A percentile compares a stretch with the other conserved stretches of the same genome.
These are phyloP conservation scores for Medicago ruthenica DNA, from an alignment of 306 rosid genomes.

Conservation along the genomic window DNA sequence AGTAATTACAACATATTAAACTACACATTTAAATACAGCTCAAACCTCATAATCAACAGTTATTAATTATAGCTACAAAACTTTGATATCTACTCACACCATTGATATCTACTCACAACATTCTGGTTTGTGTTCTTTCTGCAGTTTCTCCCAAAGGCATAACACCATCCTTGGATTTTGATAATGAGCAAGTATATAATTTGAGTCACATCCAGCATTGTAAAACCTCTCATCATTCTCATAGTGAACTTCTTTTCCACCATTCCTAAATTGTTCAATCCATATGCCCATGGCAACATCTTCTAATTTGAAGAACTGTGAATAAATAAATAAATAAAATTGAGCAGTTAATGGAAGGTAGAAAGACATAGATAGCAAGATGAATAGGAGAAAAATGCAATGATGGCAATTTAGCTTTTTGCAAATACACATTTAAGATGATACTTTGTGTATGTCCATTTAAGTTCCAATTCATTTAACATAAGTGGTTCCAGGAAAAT, in stretches of 20 bases:
- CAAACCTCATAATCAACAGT: slow-evolving; percentile 12
- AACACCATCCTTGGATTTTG: slow-evolving; percentile 81
- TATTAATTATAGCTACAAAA: background rate
- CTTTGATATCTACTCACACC: slow-evolving; percentile 69
- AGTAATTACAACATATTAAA: background rate
- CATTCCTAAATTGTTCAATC: slow-evolving; percentile 73
- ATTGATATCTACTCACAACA: slow-evolving; percentile 77
- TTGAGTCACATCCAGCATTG: slow-evolving; percentile 82
- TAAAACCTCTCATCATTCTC: slow-evolving; percentile 73
- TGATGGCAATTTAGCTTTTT: background rate
- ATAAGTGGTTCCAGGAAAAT: background rate
- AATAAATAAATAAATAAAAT: background rate
- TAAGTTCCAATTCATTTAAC: slow-evolving; percentile 35
- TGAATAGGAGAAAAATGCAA: slow-evolving; percentile 21
- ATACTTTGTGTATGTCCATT: slow-evolving; percentile 3
- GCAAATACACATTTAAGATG: slow-evolving; percentile 4
- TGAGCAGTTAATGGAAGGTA: background rate
- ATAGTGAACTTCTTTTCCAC: slow-evolving; percentile 73
- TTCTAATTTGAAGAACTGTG: slow-evolving; percentile 88
- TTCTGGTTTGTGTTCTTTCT: slow-evolving; percentile 57
- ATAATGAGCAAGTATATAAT: slow-evolving; percentile 85
- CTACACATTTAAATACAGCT: background rate
- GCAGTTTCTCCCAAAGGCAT: slow-evolving; percentile 96
- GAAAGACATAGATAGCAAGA: background rate
- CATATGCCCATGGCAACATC: slow-evolving; percentile 98